phyloP scores from a whole-genome alignment of 441 rosid genomes.

The Jatropha podagrica region DNA sequence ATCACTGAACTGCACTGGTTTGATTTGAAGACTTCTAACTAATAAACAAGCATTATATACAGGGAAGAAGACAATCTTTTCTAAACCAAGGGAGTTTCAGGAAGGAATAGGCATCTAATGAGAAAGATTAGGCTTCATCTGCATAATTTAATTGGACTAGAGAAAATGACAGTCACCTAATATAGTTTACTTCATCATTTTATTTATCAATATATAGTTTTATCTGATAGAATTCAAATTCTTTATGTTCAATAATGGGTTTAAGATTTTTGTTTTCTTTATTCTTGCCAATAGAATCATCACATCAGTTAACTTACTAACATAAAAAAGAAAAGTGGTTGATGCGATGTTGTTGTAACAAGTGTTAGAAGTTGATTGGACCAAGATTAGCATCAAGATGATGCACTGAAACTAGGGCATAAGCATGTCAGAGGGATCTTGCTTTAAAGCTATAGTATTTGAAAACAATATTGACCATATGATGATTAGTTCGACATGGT shows the following conservation, averaged over 20 bases:
- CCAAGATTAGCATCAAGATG: background rate
- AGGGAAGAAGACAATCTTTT: background rate
- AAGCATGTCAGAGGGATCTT: constrained; percentile 5
- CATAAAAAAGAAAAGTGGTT: no score
- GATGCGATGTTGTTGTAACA: background rate
- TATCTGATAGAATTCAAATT: no score
- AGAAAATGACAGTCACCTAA: background rate
- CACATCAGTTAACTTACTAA: no score
- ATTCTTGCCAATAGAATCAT: no score
- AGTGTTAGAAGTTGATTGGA: background rate
- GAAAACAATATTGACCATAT: background rate
- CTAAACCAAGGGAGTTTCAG: background rate
- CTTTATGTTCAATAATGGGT: no score
- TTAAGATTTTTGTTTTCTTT: no score
- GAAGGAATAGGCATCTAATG: background rate
- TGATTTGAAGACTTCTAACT: background rate
- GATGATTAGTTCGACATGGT: background rate
- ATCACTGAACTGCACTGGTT: background rate
- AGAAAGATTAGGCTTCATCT: background rate
- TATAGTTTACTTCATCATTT: background rate
- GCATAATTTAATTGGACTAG: background rate
- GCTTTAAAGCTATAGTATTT: background rate
- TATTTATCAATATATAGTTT: background rate
- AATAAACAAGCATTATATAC: background rate
- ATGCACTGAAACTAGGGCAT: background rate